These are phyloP conservation scores for Candida ortonii DNA, from an alignment of 805 yeast genomes.

Conservation along the genomic window DNA sequence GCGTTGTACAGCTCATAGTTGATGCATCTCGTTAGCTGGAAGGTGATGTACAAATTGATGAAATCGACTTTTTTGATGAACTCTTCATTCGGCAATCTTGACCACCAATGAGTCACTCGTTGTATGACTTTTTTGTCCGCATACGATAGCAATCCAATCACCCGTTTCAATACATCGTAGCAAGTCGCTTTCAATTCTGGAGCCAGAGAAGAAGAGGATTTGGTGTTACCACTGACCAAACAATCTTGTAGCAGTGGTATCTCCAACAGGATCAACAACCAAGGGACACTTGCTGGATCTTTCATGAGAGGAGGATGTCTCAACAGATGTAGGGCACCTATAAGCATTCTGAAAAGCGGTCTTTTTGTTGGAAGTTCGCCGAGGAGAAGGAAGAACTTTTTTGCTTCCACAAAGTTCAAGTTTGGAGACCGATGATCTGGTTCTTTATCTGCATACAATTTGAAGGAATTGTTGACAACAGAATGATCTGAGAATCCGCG, in stretches of 20 bases:
- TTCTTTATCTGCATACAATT: slow-evolving; percentile 25
- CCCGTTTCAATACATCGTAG: slow-evolving; percentile 68
- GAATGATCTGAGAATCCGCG: slow-evolving; percentile 45
- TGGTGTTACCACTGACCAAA: slow-evolving; percentile 32
- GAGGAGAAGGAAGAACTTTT: slow-evolving; percentile 44
- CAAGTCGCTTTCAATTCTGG: slow-evolving; percentile 54
- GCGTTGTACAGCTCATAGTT: slow-evolving; percentile 31
- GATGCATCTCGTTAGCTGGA: slow-evolving; percentile 59
- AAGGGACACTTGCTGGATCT: slow-evolving; percentile 45
- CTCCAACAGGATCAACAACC: slow-evolving; percentile 66
- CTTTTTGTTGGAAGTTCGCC: slow-evolving; percentile 54
- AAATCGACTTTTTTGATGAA: slow-evolving; percentile 60
- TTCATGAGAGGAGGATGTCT: slow-evolving; percentile 45
- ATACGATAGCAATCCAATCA: slow-evolving; percentile 65
- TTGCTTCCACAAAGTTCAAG: slow-evolving; percentile 48
- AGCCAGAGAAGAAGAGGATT: slow-evolving; percentile 23
- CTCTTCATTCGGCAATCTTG: slow-evolving; percentile 39
- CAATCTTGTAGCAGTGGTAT: slow-evolving; percentile 60
- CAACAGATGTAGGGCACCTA: slow-evolving; percentile 49
- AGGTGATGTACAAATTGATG: slow-evolving; percentile 73
- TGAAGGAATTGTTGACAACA: slow-evolving; percentile 56
- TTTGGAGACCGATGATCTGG: slow-evolving; percentile 43
- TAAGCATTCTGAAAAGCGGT: slow-evolving; percentile 56
- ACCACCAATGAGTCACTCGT: slow-evolving; percentile 53
- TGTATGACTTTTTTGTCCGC: slow-evolving; percentile 38